Base-by-base conservation (phyloP, 2,329 filamentous ascomycete genomes). In the Scytalidium sp. region DNA sequence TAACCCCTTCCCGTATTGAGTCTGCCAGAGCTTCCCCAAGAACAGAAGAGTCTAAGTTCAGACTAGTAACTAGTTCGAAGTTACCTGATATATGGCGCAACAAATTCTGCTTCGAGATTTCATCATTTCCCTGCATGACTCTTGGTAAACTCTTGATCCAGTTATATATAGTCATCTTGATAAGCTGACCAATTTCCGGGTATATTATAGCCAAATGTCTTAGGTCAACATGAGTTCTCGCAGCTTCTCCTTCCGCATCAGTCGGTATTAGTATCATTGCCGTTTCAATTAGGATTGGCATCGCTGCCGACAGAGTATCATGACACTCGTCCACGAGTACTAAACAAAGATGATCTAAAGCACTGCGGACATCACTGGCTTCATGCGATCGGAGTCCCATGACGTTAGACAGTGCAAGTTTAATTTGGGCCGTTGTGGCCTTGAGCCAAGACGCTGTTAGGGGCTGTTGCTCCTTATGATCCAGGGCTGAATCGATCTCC, bases 111-210 rank as follows among this genome's bases (percentile, higher is more conserved):
- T 95, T 96, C 22, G 79, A 74, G n/a, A 76, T 76, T 58, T 96
- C 90, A 60, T 97, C 91, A 57, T 84, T 87, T 8, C 84, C 82
- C 64, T 93, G 90, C 83, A 97, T 92, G 13, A 90, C 70, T 15
- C 91, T 81, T 4, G 93, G 86, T 17, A 99, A 78, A 39, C 89
- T 85, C 2, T 83, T 81, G 20, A 92, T 79, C 91, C 92, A 97
- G 46, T 84, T 84, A 65, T 93, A 88, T 1, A 95, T 75, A 1
- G 81, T 86, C 22, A 77, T 79, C 58, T 89, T 88, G 21, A 93
- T 72, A 2, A 80, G 71, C 19, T 87, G 83, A 3, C 78, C 71
- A 2, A 92, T 74, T 44, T 79, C 72, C 2, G 77, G 69, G 57
- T 90, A 83, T 10, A 84, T 80, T 36, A 71, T 76, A 5, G 85